phyloP scores from a whole-genome alignment of 2,329 filamentous ascomycete genomes.

The Tolypocladium inflatum region DNA sequence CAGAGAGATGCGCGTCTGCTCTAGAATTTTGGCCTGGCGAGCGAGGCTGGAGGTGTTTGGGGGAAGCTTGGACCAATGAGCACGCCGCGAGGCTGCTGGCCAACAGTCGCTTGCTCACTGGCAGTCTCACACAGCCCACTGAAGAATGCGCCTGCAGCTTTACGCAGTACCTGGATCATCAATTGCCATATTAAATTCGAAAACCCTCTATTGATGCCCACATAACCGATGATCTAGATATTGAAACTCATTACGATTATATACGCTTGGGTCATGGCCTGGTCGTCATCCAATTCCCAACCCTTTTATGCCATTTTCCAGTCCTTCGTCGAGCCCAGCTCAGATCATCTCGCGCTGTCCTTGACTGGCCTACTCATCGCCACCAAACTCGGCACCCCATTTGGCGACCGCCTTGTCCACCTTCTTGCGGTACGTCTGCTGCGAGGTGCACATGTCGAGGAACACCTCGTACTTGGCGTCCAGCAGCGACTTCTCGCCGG shows the following conservation, averaged over 20 bases:
- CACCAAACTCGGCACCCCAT: constrained; percentile 22
- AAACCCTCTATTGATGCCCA: not conserved
- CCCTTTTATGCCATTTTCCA: not conserved
- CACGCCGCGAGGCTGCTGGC: constrained; percentile 1
- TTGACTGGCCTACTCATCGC: constrained; percentile 5
- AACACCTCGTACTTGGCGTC: constrained; percentile 93
- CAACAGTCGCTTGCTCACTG: no score
- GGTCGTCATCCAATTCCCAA: not conserved
- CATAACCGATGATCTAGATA: not conserved
- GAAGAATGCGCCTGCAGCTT: not conserved
- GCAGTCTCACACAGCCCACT: not conserved
- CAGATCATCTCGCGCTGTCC: not conserved
- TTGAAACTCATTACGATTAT: constrained; percentile 1
- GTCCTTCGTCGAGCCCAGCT: not conserved
- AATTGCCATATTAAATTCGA: not conserved
- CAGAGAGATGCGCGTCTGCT: constrained; percentile 10
- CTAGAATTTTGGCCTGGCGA: constrained; percentile 22
- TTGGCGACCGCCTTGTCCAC: constrained; percentile 54
- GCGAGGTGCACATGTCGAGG: constrained; percentile 79
- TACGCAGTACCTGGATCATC: not conserved
- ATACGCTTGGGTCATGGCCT: not conserved
- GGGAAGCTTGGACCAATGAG: constrained; percentile 25
- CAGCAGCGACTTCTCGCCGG: constrained; percentile 68
- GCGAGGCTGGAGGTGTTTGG: constrained; percentile 17
- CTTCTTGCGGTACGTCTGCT: constrained; percentile 71